These are phyloP conservation scores for Pseudonectria buxi DNA, from an alignment of 2,329 filamentous ascomycete genomes.

Conservation along the genomic window DNA sequence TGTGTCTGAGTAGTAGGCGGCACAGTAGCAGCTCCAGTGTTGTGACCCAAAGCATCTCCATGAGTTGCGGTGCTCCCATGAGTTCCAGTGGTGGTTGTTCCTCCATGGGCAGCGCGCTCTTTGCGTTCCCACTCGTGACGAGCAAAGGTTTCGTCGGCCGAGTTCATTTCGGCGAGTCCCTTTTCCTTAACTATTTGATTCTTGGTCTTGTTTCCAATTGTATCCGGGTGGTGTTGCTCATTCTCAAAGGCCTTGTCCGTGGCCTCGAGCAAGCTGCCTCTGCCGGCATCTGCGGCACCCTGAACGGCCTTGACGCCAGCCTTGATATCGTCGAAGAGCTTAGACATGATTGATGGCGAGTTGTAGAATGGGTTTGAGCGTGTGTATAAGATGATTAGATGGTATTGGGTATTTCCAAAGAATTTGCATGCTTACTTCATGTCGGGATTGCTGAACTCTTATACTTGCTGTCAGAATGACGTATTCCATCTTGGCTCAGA, in stretches of 20 bases:
- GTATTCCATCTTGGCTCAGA: no score
- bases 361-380: no score
- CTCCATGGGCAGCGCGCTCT: neutral
- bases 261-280: neutral
- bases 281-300: neutral
- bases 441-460: no score
- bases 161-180: neutral
- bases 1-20: no score
- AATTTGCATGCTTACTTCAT: no score
- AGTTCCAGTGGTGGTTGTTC: no score
- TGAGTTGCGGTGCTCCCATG: no score
- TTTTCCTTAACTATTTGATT: neutral
- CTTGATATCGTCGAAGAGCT: neutral
- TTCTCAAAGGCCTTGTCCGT: neutral
- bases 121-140: neutral
- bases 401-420: no score
- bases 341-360: slow-evolving; percentile 1
- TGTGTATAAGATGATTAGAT: no score
- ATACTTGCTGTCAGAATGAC: no score
- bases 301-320: slow-evolving; percentile 1
- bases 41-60: no score
- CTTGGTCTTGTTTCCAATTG: neutral
- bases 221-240: neutral
- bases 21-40: no score
- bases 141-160: neutral